These are phyloP conservation scores for Handroanthus guayacan DNA, from an alignment of 257 asterid species.

Conservation along the genomic window DNA sequence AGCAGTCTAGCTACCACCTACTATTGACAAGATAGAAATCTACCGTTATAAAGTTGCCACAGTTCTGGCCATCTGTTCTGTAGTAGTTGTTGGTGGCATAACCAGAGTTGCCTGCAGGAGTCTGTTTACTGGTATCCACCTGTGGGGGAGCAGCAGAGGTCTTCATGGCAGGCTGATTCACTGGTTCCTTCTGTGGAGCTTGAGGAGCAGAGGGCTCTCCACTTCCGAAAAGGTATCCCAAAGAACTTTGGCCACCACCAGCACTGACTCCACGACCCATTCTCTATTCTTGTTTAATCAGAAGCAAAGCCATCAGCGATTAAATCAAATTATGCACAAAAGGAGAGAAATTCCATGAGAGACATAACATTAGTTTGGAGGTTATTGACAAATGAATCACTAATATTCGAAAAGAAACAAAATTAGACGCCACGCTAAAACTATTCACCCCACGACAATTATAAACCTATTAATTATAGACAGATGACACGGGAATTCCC, in stretches of 20 bases:
- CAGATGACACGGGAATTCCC: no score
- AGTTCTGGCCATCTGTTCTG: conserved; percentile 80
- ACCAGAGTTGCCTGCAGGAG: conserved; percentile 53
- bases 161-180: conserved; percentile 41
- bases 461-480: no score
- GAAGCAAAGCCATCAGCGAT: background rate
- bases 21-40: background rate
- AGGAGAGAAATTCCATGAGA: background rate
- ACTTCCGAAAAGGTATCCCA: conserved; percentile 81
- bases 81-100: conserved; percentile 61
- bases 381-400: background rate
- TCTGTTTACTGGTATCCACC: conserved; percentile 44
- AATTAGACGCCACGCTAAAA: no score
- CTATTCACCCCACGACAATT: no score
- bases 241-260: conserved; percentile 91
- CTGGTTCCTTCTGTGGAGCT: conserved; percentile 45
- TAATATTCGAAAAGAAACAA: background rate
- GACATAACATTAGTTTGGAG: background rate
- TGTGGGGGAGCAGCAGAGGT: conserved; percentile 39
- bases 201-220: conserved; percentile 53
- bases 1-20: no score
- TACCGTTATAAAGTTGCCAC: conserved; percentile 80
- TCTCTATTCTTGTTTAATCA: conserved; percentile 21
- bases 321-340: background rate
- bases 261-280: conserved; percentile 91